Conservation (phyloP, 2,329 filamentous ascomycete genomes). For the Diplocarpon mali region DNA sequence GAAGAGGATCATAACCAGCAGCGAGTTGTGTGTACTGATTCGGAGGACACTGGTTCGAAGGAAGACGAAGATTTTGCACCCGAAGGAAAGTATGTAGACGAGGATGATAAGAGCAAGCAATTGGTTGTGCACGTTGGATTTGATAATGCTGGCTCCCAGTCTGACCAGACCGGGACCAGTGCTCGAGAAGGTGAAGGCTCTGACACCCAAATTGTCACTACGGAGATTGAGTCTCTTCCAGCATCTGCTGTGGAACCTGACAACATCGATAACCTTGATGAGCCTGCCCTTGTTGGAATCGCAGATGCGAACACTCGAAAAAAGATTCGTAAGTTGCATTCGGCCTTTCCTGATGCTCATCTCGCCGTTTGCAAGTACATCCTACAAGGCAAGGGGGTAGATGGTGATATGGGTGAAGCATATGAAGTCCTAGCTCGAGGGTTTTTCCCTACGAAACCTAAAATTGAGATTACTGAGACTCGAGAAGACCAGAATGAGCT, state of each 20-base stretch:
- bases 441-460: slow-evolving; percentile 20
- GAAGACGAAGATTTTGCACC: slow-evolving; percentile 22
- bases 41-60: slow-evolving; percentile 28
- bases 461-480: slow-evolving; percentile 17
- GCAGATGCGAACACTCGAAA: slow-evolving; percentile 12
- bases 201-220: background rate
- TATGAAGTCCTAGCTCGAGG: slow-evolving; percentile 23
- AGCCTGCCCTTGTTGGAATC: slow-evolving; percentile 14
- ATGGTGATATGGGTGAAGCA: slow-evolving; percentile 22
- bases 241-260: background rate
- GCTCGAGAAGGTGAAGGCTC: background rate
- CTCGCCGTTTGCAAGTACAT: slow-evolving; percentile 24
- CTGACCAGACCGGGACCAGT: background rate
- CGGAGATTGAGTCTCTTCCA: background rate
- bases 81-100: slow-evolving; percentile 7
- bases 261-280: background rate
- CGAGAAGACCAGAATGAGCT: slow-evolving; percentile 5
- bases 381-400: slow-evolving; percentile 18
- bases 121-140: background rate
- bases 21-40: slow-evolving; percentile 25
- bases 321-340: slow-evolving; percentile 23
- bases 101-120: slow-evolving; percentile 4
- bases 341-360: slow-evolving; percentile 24
- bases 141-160: background rate
- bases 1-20: slow-evolving; percentile 24